Evolutionary conservation across 345 rosid genomes (phyloP), one percentile per base, ranked within the genome.

Genomic region (Turritis glabra): DNA sequence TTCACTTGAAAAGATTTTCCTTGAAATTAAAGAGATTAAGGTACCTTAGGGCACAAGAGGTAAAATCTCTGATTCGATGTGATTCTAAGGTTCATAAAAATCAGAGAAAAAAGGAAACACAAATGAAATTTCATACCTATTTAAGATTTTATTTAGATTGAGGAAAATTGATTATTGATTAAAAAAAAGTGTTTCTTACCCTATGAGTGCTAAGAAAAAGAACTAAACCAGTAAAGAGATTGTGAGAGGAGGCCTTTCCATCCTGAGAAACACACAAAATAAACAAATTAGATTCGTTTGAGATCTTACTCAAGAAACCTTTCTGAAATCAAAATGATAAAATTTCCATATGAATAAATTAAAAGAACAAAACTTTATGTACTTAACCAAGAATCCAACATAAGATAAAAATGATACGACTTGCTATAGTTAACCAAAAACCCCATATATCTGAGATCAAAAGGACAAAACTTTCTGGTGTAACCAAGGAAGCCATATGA

Each of bases 31-130:
- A 18, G 21, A 64, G 22, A 32, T 32, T 33, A 44, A 56, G 70
- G 80, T 85, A 80, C 96, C 93, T 71, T 73, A 88, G 85, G 8
- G 81, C 0, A 41, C 85, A 87, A 17, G 96, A 90, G 75, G 83
- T 90, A 90, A 75, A 90, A 90, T 33, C 92, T 89, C 81, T 90
- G 97, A 70, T 87, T 88, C 40, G 89, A 92, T 30, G 93, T 88
- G 66, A 90, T 87, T 61, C 96, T 90, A 87, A 61, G 37, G 52
- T 60, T 43, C 50, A 69, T 67, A 29, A 54, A 37, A 12, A 11
- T 21, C 54, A 54, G 27, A 29, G 27, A 43, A 53, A 27, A 47
- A 2, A 2, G 22, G 29, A n/a, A 22, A 43, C 11, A 17, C 35
- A 50, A 55, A 60, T 26, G 14, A 37, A 0, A 15, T 54, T 22